Conservation (phyloP, 352 stramenopile genomes). For the Globisporangium cystogenes region DNA sequence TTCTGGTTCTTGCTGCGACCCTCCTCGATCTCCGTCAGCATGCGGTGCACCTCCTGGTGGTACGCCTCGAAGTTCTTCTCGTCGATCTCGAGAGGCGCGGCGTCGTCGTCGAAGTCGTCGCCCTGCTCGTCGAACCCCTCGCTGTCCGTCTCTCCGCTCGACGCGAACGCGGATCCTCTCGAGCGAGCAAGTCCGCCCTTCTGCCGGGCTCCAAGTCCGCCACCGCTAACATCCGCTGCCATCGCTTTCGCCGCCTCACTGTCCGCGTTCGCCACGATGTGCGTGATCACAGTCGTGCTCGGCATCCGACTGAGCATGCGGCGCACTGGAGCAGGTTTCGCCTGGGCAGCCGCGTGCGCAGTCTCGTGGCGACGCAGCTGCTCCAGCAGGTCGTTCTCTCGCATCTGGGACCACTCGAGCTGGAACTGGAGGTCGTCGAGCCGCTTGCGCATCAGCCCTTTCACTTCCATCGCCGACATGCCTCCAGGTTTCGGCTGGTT, state of each 20-base stretch:
- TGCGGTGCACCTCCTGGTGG: conserved; percentile 55
- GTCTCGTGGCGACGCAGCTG: conserved; percentile 20
- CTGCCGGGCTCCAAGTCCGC: neutral
- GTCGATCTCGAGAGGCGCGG: conserved; percentile 28
- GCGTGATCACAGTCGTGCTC: conserved; percentile 59
- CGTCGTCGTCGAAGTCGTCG: conserved; percentile 11
- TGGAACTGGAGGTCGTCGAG: conserved; percentile 36
- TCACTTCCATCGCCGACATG: conserved; percentile 21
- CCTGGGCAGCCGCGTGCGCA: neutral
- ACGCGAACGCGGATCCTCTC: neutral
- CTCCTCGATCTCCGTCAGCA: conserved; percentile 63
- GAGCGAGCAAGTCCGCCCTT: neutral
- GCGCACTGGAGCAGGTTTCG: conserved; percentile 22
- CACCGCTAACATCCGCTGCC: neutral
- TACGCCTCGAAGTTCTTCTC: conserved; percentile 68
- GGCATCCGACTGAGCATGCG: conserved; percentile 58
- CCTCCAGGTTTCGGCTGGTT: conserved; percentile 3
- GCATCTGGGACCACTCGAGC: conserved; percentile 61
- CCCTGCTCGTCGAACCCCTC: neutral
- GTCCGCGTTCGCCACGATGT: conserved; percentile 18
- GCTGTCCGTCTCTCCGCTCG: neutral
- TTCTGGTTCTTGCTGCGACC: conserved; percentile 47
- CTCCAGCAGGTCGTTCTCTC: conserved; percentile 54
- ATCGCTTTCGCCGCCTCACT: conserved; percentile 7
- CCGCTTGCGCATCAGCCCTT: conserved; percentile 36